Evolutionary conservation across 1,284 basidiomycete species (phyloP).

Genomic region (Cryptococcus sp.): DNA sequence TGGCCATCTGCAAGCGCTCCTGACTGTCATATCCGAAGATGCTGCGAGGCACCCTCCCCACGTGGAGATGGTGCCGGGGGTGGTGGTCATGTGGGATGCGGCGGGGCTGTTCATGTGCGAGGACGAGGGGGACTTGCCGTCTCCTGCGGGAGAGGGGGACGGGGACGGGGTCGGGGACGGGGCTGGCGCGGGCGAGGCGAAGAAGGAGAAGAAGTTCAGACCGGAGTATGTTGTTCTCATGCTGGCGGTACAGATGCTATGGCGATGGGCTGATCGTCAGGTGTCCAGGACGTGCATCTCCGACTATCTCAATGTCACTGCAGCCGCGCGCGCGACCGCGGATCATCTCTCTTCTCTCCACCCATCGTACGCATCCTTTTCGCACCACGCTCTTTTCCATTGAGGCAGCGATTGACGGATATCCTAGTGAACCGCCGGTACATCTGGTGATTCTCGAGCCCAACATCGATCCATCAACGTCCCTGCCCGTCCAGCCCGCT

Average conservation of each 20-base stretch:
- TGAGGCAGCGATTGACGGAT: background rate
- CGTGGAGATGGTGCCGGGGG: conserved; percentile 11
- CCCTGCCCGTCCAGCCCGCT: conserved; percentile 30
- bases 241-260: background rate
- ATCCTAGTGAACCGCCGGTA: conserved; percentile 11
- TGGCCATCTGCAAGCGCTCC: conserved; percentile 30
- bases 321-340: conserved; percentile 23
- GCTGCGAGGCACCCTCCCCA: background rate
- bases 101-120: conserved; percentile 28
- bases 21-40: conserved; percentile 23
- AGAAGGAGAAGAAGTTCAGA: conserved; percentile 11
- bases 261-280: background rate
- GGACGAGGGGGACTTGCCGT: conserved; percentile 25
- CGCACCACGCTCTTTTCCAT: background rate
- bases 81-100: conserved; percentile 38
- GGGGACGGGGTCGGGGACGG: background rate
- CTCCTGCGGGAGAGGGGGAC: conserved; percentile 1
- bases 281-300: conserved; percentile 24
- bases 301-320: conserved; percentile 34
- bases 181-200: background rate
- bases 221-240: conserved; percentile 11
- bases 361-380: conserved; percentile 16
- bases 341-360: conserved; percentile 21
- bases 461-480: conserved; percentile 10
- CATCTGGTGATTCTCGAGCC: conserved; percentile 41